Base-by-base conservation (phyloP, 1,284 basidiomycete species). In the Rhodotorula sp. region DNA sequence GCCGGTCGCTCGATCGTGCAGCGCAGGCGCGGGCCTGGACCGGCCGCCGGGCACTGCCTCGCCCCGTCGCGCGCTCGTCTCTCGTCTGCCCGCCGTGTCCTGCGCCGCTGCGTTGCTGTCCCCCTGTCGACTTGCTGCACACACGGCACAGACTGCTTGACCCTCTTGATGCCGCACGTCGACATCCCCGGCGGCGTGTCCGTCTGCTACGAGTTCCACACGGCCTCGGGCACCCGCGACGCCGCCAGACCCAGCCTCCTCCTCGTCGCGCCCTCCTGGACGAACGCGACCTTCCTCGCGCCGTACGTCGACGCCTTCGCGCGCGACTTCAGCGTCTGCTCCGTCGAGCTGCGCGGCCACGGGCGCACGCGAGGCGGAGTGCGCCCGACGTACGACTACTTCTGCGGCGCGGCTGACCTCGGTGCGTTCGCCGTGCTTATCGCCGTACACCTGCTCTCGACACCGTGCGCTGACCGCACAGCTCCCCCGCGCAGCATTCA, bases 181-280 rank as follows among this genome's bases (percentile, higher is more conserved):
- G 10, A 58, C 4, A 52, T 71, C 4, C 61, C 67, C 4, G 61
- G 50, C 16, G 50, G 48, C 16, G 64, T 66, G 40, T 50, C 53
- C 26, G 48, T 71, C 37, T 71, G 53, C 57, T 69, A 65, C 57
- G 70, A 68, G 37, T 9, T 59, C 4, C 58, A 61, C 46, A 50
- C 54, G 11, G n/a, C 47, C n/a, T 31, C 40, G 15, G 52, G 58
- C 31, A 37, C 47, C 5, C 58, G 58, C 15, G 30, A 68, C 46
- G 30, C 30, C 1, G 20, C 47, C 1, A 56, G 62, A n/a, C 71
- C 71, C 13, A 62, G 61, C 34, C 44, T 72, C 9, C n/a, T 72
- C 34, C 48, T 72, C 54, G 11, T 69, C 51, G 67, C 71, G 13
- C 71, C 68, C 26, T 31, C 26, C 11, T 67, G 58, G 54, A 59